These are phyloP conservation scores for Elsinoe australis DNA, from an alignment of 2,329 filamentous ascomycete species.

Conservation along the genomic window DNA sequence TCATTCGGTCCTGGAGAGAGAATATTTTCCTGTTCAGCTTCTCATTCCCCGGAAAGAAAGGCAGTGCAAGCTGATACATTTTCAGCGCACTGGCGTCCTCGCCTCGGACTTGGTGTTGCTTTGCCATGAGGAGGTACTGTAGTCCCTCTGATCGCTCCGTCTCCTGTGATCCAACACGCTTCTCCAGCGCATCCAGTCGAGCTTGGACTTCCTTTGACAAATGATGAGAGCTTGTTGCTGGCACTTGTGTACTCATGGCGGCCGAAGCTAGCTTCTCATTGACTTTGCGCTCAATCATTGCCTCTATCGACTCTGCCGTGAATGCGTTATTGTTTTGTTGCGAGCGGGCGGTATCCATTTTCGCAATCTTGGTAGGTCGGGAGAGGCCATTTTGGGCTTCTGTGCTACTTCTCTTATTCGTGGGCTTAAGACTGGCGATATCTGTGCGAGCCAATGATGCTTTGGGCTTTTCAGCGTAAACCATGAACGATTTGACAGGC, in stretches of 20 bases:
- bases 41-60: conserved; percentile 77
- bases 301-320: conserved; percentile 67
- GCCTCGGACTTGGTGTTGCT: conserved; percentile 78
- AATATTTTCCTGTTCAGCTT: conserved; percentile 58
- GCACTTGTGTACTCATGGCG: conserved; percentile 50
- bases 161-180: conserved; percentile 63
- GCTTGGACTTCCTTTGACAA: conserved; percentile 72
- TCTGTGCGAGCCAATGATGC: conserved; percentile 26
- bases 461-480: conserved; percentile 70
- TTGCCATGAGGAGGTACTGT: conserved; percentile 79
- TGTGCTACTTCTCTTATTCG: conserved; percentile 39
- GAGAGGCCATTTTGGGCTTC: conserved; percentile 31
- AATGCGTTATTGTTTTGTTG: conserved; percentile 25
- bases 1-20: conserved; percentile 41
- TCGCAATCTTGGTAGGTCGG: conserved; percentile 35
- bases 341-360: conserved; percentile 25
- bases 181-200: conserved; percentile 75
- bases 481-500: conserved; percentile 74
- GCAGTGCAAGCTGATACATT: conserved; percentile 78
- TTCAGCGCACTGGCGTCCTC: conserved; percentile 70
- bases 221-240: conserved; percentile 35
- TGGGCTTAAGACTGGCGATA: conserved; percentile 22
- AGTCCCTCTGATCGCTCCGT: conserved; percentile 79
- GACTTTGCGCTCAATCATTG: conserved; percentile 86
- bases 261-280: conserved; percentile 80